These are phyloP conservation scores for Nidularia pulvinata DNA, from an alignment of 768 basidiomycete species.

Conservation along the genomic window DNA sequence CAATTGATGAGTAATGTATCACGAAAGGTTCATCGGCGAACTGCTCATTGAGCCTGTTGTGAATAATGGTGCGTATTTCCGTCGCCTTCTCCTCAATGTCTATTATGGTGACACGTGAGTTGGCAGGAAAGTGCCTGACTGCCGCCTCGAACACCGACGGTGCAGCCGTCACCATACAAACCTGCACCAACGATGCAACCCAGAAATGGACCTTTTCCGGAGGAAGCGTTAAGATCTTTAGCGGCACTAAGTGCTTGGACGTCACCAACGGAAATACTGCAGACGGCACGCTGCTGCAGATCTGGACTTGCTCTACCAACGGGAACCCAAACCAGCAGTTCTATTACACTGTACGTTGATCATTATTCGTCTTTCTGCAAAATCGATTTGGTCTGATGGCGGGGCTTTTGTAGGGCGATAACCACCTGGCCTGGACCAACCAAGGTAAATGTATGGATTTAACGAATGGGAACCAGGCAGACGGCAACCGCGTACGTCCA, in stretches of 20 bases:
- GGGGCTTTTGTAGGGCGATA: slow-evolving; percentile 17
- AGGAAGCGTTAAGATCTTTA: slow-evolving; percentile 40
- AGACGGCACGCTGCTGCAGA: slow-evolving; percentile 49
- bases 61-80: slow-evolving; percentile 25
- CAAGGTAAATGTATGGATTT: slow-evolving; percentile 52
- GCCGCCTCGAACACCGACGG: slow-evolving; percentile 48
- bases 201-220: slow-evolving; percentile 50
- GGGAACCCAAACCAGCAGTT: slow-evolving; percentile 45
- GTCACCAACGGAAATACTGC: slow-evolving; percentile 35
- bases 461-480: slow-evolving; percentile 30
- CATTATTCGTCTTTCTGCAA: background rate
- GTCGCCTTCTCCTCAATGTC: background rate
- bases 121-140: slow-evolving; percentile 48
- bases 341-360: slow-evolving; percentile 33
- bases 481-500: slow-evolving; percentile 37
- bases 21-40: slow-evolving; percentile 34
- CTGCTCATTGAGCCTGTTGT: slow-evolving; percentile 43
- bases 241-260: slow-evolving; percentile 45
- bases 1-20: background rate
- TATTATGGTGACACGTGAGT: background rate
- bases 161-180: slow-evolving; percentile 42
- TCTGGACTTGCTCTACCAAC: slow-evolving; percentile 40
- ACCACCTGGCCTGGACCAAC: slow-evolving; percentile 45
- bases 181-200: slow-evolving; percentile 38
- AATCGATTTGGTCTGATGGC: background rate